Percentiles rank a stretch among this genome's conserved stretches.
Conservation (phyloP, 2,329 filamentous ascomycete species). For the Ophiosphaerella narmari region DNA sequence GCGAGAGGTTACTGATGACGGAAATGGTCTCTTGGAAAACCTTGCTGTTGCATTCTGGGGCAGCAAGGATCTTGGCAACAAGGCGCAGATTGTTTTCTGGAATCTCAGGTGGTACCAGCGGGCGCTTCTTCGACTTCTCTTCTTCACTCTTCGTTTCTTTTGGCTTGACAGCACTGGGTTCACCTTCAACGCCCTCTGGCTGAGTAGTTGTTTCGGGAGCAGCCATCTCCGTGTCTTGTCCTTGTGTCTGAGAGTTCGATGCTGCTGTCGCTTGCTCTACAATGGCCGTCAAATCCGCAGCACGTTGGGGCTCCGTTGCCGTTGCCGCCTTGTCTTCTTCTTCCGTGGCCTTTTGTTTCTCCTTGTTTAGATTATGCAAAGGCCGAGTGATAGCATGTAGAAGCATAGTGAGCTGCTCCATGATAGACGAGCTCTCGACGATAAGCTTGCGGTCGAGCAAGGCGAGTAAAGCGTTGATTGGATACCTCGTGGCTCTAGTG, state of each 20-base stretch:
- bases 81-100: slow-evolving; percentile 87
- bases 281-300: slow-evolving; percentile 22
- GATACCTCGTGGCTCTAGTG: slow-evolving; percentile 80
- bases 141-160: slow-evolving; percentile 41
- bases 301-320: slow-evolving; percentile 22
- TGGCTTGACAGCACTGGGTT: slow-evolving; percentile 34
- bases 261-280: slow-evolving; percentile 11
- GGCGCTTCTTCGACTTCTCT: slow-evolving; percentile 58
- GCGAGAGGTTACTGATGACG: slow-evolving; percentile 97
- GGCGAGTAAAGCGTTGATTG: slow-evolving; percentile 86
- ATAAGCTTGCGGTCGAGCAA: slow-evolving; percentile 92
- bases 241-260: slow-evolving; percentile 8
- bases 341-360: slow-evolving; percentile 69
- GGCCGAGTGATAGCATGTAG: slow-evolving; percentile 88
- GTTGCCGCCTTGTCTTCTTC: slow-evolving; percentile 43
- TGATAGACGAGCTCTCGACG: slow-evolving; percentile 94
- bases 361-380: slow-evolving; percentile 81
- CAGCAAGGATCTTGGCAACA: slow-evolving; percentile 95
- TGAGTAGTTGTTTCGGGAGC: slow-evolving; percentile 43
- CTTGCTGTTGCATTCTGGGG: slow-evolving; percentile 94
- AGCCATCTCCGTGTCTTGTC: slow-evolving; percentile 41
- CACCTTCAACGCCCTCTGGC: slow-evolving; percentile 19
- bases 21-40: slow-evolving; percentile 97
- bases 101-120: slow-evolving; percentile 78
- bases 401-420: slow-evolving; percentile 88